Conservation (phyloP, 2,329 filamentous ascomycete species). For the Penicillium sp. region DNA sequence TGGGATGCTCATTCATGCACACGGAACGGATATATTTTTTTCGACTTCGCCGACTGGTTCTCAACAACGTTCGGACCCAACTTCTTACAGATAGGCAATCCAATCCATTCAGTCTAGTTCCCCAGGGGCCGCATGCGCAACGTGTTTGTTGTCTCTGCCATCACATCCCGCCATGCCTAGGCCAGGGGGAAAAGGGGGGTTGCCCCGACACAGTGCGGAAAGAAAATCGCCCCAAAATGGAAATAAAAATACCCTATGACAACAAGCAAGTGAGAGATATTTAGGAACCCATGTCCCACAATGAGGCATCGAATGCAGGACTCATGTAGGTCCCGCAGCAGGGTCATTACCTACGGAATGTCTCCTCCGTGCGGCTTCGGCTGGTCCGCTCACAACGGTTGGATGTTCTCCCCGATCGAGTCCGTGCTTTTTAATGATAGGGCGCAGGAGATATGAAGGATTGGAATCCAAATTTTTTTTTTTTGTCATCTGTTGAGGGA, state of each 20-base stretch:
- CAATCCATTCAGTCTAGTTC: constrained; percentile 12
- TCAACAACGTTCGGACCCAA: constrained; percentile 9
- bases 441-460: neutral
- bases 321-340: neutral
- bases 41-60: neutral
- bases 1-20: neutral
- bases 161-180: constrained; percentile 13
- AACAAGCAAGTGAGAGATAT: neutral
- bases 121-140: constrained; percentile 14
- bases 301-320: neutral
- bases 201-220: constrained; percentile 5
- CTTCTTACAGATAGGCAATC: neutral
- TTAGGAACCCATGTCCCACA: neutral
- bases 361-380: neutral
- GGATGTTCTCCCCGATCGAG: neutral
- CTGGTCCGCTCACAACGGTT: constrained; percentile 3
- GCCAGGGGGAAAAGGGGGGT: constrained; percentile 13
- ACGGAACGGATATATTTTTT: neutral
- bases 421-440: constrained; percentile 3
- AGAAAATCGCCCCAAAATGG: neutral
- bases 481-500: neutral
- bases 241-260: neutral
- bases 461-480: neutral
- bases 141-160: constrained; percentile 22
- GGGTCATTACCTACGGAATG: neutral